Base-by-base conservation (phyloP, 2,329 filamentous ascomycete species). In the Colletotrichum sp. region DNA sequence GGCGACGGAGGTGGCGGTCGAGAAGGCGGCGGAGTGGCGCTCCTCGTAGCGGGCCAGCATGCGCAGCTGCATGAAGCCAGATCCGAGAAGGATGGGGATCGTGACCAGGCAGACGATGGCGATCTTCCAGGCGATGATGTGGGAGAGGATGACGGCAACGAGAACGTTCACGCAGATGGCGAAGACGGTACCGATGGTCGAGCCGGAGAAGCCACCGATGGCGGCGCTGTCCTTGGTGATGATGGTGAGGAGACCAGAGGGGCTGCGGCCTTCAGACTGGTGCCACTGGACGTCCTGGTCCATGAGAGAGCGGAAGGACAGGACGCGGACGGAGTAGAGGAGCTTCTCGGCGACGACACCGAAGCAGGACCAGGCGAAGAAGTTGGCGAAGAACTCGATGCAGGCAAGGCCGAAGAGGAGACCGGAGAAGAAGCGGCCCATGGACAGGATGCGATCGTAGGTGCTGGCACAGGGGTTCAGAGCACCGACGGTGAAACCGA, bases 381-480 rank as follows among this genome's bases (percentile, higher is more conserved):
- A 81, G 77, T 92, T 92, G 69, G 90, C 91, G 29, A 92, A 86
- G 79, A 93, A 89, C 76, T 92, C 91, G 27, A 92, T 86, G 44
- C 89, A 86, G 3, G 90, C 91, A 5, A 93, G 85, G 78, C 92
- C 87, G 80, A 93, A 92, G 82, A 92, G 90, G 81, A 93, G 86
- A 6, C 91, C 85, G 1, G 89, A 89, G 49, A 89, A 92, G 78
- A 93, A 88, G 44, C 86, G 82, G 8, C 90, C 91, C 30, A 83
- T 81, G 13, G 85, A 86, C 6, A 86, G 84, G 62, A 93, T 91
- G 13, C 84, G 86, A 6, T 84, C 83, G 3, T 86, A 81, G 1
- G 85, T 82, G 13, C 85, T 83, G 52, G 89, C 86, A 82, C 90
- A 93, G 1, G 89, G 87, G 73, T 87, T 91, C 49, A 93, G 83